A percentile compares a stretch with the other conserved stretches of the same genome.
These are phyloP conservation scores for Podaxis carcinomalis DNA, from an alignment of 768 basidiomycete species.

Conservation along the genomic window DNA sequence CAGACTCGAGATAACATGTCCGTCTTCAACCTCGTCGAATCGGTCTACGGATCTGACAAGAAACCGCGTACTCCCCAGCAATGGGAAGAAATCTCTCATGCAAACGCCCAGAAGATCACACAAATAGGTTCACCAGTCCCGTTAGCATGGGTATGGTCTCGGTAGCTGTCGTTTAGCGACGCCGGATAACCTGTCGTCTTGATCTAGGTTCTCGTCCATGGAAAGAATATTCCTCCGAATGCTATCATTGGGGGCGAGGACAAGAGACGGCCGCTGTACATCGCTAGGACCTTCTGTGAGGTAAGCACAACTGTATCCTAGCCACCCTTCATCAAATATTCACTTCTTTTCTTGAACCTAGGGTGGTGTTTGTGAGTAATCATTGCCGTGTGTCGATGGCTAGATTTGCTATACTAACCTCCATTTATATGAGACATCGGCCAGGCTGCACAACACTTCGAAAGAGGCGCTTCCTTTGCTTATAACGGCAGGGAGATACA, in stretches of 20 bases:
- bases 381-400: neutral
- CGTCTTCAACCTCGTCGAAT: slow-evolving; percentile 3
- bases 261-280: slow-evolving; percentile 16
- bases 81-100: slow-evolving; percentile 17
- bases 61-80: slow-evolving; percentile 19
- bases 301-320: neutral
- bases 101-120: slow-evolving; percentile 13
- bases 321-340: neutral
- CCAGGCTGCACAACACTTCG: slow-evolving; percentile 18
- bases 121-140: slow-evolving; percentile 17
- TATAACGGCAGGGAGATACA: slow-evolving; percentile 20
- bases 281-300: slow-evolving; percentile 20
- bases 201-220: slow-evolving; percentile 14
- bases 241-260: slow-evolving; percentile 19
- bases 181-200: neutral
- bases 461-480: slow-evolving; percentile 19
- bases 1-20: neutral
- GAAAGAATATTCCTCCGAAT: slow-evolving; percentile 18
- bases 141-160: slow-evolving; percentile 18
- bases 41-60: slow-evolving; percentile 14
- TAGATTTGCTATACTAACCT: slow-evolving; percentile 8
- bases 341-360: neutral
- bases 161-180: neutral
- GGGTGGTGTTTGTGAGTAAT: slow-evolving; percentile 8
- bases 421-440: slow-evolving; percentile 14